Evolutionary conservation across 164 flowering plant species (phyloP), one percentile per base, ranked within the genome.

Genomic region (Sedum album): DNA sequence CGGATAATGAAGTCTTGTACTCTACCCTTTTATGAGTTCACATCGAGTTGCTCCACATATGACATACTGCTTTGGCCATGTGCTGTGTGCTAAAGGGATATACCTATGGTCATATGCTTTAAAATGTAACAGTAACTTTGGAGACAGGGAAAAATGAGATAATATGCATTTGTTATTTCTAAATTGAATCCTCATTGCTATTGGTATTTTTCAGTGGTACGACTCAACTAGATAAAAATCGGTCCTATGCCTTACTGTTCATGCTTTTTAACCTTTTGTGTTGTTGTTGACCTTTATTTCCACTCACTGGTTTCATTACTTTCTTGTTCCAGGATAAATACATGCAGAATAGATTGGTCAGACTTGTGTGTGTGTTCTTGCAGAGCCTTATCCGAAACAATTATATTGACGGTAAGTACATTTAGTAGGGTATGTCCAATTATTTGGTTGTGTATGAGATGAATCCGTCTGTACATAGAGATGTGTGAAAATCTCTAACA

Each of bases 341-440:
- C 81, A 91, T 91, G 98, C 98, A 91, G 82, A 94, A 89, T 85
- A 84, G 98, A 77, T 88, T 91, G 49, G 99, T 91, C 65, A 85
- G 99, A 68, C 91, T 94, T 68, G 96, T 94, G 5, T 94, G 99
- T 66, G 99, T 91, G 66, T 94, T 94, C 79, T 71, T 94, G 67
- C 97, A 91, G 79, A 91, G 97, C 77, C 78, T 94, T 64, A 94
- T 94, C 55, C 87, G 97, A 25, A 94, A 94, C 66, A 88, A 86
- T 66, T 88, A 87, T 53, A 91, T 94, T 64, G 88, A 94, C 67
- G 97, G 97, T 94, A 48, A 78, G 96, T 71, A 33, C 18, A 13
- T 33, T n/a, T n/a, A n/a, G n/a, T n/a, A n/a, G n/a, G n/a, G n/a
- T n/a, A n/a, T n/a, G n/a, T n/a, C n/a, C n/a, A n/a, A n/a, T n/a